phyloP scores from a whole-genome alignment of 441 rosid genomes.

The Viola pubescens region DNA sequence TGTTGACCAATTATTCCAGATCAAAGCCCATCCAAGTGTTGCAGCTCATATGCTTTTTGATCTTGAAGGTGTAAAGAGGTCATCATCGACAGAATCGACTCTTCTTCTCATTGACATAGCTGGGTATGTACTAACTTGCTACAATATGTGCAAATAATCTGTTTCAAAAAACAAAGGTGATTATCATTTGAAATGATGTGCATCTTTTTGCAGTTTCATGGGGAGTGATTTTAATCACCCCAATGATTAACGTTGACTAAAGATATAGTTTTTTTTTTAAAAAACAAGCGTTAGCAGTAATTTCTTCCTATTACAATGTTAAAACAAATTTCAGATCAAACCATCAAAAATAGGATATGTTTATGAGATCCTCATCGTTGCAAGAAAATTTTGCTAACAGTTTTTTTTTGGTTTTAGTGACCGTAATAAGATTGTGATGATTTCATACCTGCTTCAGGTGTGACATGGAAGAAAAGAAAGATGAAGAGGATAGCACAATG shows the following conservation, averaged over 20 bases:
- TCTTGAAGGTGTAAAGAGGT: slow-evolving; percentile 57
- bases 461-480: slow-evolving; percentile 99
- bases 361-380: no score
- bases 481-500: slow-evolving; percentile 91
- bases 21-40: slow-evolving; percentile 81
- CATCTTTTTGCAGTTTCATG: background rate
- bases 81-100: slow-evolving; percentile 74
- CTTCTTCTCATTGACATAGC: slow-evolving; percentile 78
- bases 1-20: slow-evolving; percentile 28
- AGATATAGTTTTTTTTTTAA: no score
- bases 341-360: no score
- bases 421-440: background rate
- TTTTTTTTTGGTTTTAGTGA: background rate
- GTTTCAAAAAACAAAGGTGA: background rate
- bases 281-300: no score
- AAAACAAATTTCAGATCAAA: slow-evolving; percentile 8
- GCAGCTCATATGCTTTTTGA: slow-evolving; percentile 81
- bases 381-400: background rate
- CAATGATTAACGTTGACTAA: no score
- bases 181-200: slow-evolving; percentile 1
- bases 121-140: slow-evolving; percentile 39
- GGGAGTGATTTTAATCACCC: no score
- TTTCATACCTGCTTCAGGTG: slow-evolving; percentile 41
- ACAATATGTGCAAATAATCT: slow-evolving; percentile 2
- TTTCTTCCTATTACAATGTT: background rate